phyloP scores from a whole-genome alignment of 768 basidiomycete species.

The Pisolithus sp. region DNA sequence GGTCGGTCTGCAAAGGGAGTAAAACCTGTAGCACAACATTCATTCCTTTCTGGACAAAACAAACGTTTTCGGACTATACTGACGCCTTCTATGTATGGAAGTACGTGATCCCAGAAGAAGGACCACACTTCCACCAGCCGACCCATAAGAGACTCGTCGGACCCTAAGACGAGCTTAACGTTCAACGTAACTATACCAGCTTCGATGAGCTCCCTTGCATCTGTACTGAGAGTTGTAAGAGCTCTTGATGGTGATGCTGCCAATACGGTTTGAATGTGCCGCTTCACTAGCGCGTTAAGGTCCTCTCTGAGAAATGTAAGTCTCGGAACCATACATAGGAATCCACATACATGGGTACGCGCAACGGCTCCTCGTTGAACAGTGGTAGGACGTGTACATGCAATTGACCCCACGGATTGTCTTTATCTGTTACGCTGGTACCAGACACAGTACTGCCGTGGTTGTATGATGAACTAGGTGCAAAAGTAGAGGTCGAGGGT shows the following conservation, averaged over 20 bases:
- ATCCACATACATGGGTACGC: constrained; percentile 63
- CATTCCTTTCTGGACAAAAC: background rate
- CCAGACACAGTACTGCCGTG: constrained; percentile 12
- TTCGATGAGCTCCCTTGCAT: constrained; percentile 77
- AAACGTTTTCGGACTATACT: constrained; percentile 21
- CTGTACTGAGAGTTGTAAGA: constrained; percentile 64
- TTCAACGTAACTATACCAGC: constrained; percentile 91
- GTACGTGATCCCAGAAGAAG: constrained; percentile 88
- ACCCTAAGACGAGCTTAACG: constrained; percentile 67
- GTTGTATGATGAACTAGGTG: constrained; percentile 30
- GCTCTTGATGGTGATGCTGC: constrained; percentile 71
- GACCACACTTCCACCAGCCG: constrained; percentile 85
- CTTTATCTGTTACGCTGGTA: constrained; percentile 37
- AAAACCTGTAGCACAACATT: constrained; percentile 40
- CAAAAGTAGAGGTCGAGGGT: constrained; percentile 29
- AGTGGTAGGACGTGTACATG: constrained; percentile 86
- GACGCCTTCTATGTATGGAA: constrained; percentile 85
- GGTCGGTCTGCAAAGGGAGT: constrained; percentile 56
- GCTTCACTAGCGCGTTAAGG: constrained; percentile 73
- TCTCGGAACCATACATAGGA: background rate
- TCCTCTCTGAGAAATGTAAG: constrained; percentile 59
- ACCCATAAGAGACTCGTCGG: constrained; percentile 71
- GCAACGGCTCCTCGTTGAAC: constrained; percentile 86
- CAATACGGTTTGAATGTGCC: constrained; percentile 70
- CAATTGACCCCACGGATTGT: constrained; percentile 74